Conservation (phyloP, 1,284 basidiomycete genomes). For the Amylostereum chailletii region DNA sequence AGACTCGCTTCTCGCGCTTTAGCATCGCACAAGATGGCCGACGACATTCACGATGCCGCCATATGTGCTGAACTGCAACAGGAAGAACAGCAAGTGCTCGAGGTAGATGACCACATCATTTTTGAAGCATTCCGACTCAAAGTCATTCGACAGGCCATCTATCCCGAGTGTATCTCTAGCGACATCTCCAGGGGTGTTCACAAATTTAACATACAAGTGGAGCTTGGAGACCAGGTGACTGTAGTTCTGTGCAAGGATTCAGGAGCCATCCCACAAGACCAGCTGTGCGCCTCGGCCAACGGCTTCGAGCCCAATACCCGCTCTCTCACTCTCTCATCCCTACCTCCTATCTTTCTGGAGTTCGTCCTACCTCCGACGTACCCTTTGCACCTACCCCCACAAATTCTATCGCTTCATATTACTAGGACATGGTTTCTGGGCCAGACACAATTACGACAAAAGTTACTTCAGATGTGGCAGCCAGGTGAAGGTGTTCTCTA, state of each 20-base stretch:
- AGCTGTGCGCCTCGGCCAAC: background rate
- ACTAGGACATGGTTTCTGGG: constrained; percentile 53
- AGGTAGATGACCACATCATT: constrained; percentile 26
- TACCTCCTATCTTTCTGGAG: constrained; percentile 57
- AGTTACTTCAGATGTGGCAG: constrained; percentile 47
- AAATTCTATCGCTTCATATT: constrained; percentile 44
- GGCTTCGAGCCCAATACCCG: constrained; percentile 4
- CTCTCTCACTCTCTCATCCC: constrained; percentile 25
- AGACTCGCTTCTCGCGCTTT: too few species aligned
- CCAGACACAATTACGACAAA: constrained; percentile 25
- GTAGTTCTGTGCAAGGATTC: constrained; percentile 23
- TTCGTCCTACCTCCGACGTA: constrained; percentile 49
- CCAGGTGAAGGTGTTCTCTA: constrained; percentile 54
- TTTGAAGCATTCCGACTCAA: background rate
- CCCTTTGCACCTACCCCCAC: constrained; percentile 44
- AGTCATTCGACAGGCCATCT: constrained; percentile 47
- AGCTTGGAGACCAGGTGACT: constrained; percentile 29
- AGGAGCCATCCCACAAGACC: too few species aligned
- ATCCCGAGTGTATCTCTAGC: constrained; percentile 55
- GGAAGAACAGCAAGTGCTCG: constrained; percentile 45
- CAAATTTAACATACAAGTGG: constrained; percentile 55
- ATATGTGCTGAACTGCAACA: constrained; percentile 20
- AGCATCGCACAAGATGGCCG: too few species aligned
- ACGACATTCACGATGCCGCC: constrained; percentile 3
- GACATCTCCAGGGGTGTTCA: constrained; percentile 29